Evolutionary conservation across 768 basidiomycete species (phyloP).

Genomic region (Suillus americanus): DNA sequence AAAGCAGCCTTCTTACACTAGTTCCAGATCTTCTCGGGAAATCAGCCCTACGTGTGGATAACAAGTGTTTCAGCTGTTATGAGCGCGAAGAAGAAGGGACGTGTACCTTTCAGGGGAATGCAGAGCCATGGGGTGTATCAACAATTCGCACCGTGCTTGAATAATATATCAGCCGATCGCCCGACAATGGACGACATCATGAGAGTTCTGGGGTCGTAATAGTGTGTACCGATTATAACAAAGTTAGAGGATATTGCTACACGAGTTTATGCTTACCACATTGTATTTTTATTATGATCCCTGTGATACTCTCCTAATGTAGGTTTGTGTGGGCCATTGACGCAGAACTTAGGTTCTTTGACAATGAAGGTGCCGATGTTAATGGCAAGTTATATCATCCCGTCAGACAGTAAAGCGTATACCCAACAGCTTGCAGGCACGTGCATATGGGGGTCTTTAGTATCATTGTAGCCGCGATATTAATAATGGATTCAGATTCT

Average conservation of each 20-base stretch:
- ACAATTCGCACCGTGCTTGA: not conserved
- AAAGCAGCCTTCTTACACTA: not conserved
- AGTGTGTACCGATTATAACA: not conserved
- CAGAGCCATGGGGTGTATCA: not conserved
- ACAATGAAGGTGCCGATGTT: too few relatives aligned
- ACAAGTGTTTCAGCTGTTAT: slow-evolving; percentile 15
- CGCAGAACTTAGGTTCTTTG: not conserved
- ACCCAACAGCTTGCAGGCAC: too few relatives aligned
- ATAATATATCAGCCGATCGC: not conserved
- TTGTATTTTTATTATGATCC: not conserved
- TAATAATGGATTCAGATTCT: not conserved
- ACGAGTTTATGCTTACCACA: not conserved
- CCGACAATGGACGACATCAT: not conserved
- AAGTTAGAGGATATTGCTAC: not conserved
- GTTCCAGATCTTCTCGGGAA: slow-evolving; percentile 24
- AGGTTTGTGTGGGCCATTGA: not conserved
- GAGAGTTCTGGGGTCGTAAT: not conserved
- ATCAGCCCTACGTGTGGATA: slow-evolving; percentile 18
- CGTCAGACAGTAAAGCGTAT: not conserved
- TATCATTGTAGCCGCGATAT: not conserved
- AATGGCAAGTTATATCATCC: too few relatives aligned
- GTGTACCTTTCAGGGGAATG: not conserved
- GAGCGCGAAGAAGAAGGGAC: not conserved
- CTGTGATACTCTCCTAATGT: not conserved
- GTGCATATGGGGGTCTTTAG: not conserved